Evolutionary conservation across 495 filamentous ascomycete genomes (phyloP).

Genomic region (Lophiotrema nucula): DNA sequence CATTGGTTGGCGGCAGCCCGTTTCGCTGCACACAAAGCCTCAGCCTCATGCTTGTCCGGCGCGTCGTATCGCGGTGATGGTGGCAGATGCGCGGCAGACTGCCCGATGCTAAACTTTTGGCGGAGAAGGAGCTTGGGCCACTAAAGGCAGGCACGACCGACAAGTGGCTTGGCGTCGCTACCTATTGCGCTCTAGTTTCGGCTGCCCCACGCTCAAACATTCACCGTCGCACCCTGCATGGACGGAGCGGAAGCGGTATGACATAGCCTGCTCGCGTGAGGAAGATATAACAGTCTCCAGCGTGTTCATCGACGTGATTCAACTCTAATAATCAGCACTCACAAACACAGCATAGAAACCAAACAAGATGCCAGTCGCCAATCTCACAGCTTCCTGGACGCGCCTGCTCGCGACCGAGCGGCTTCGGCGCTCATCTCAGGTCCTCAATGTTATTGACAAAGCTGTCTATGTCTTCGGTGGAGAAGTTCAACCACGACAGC

Average conservation of each 20-base stretch:
- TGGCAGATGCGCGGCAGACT: not conserved
- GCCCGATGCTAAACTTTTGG: not conserved
- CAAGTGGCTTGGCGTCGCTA: conserved; percentile 1
- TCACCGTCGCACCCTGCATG: not conserved
- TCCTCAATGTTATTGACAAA: conserved; percentile 25
- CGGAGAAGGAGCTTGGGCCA: conserved; percentile 1
- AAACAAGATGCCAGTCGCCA: conserved; percentile 18
- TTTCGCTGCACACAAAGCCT: conserved; percentile 80
- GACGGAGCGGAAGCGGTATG: too few relatives aligned
- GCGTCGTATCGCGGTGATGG: not conserved
- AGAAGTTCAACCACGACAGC: conserved; percentile 40
- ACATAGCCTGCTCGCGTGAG: too few relatives aligned
- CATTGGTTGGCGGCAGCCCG: conserved; percentile 67
- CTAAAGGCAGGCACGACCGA: not conserved
- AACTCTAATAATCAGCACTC: not conserved
- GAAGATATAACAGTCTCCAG: too few relatives aligned
- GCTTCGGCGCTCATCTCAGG: conserved; percentile 40
- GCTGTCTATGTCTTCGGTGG: conserved; percentile 39
- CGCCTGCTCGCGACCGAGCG: conserved; percentile 14
- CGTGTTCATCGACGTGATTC: not conserved
- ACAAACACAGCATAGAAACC: too few relatives aligned
- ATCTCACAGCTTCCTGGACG: conserved; percentile 16
- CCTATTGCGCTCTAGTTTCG: not conserved
- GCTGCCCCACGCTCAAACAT: not conserved
- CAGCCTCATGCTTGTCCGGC: conserved; percentile 62